These are phyloP conservation scores for Gremmenia infestans DNA, from an alignment of 2,329 filamentous ascomycete species.

Conservation along the genomic window DNA sequence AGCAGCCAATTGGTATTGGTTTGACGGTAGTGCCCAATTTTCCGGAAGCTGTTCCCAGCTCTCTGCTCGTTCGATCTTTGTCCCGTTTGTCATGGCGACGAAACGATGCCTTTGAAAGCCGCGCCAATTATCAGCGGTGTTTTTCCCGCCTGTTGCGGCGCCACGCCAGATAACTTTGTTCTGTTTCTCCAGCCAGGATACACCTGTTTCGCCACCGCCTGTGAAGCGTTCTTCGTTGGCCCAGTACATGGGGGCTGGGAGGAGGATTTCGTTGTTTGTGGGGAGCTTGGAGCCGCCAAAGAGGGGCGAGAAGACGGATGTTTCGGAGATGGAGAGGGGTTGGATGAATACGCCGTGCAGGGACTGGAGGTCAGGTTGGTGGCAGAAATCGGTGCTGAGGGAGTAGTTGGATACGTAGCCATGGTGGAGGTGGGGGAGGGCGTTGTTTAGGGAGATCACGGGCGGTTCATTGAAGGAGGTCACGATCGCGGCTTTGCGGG, in stretches of 20 bases:
- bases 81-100: conserved; percentile 48
- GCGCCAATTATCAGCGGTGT: conserved; percentile 43
- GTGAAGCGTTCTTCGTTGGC: conserved; percentile 52
- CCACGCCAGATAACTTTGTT: conserved; percentile 57
- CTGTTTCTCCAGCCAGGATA: conserved; percentile 51
- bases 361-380: conserved; percentile 51
- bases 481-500: conserved; percentile 43
- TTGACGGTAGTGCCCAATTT: conserved; percentile 50
- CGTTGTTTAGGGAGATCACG: conserved; percentile 43
- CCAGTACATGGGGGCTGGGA: conserved; percentile 60
- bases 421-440: conserved; percentile 34
- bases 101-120: conserved; percentile 53
- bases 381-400: conserved; percentile 42
- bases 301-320: conserved; percentile 50
- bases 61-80: conserved; percentile 28
- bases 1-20: conserved; percentile 41
- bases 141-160: conserved; percentile 54
- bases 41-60: conserved; percentile 33
- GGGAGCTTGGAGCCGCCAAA: conserved; percentile 57
- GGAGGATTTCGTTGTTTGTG: conserved; percentile 58
- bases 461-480: conserved; percentile 40
- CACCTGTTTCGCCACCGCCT: conserved; percentile 48
- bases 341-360: conserved; percentile 49
- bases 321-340: conserved; percentile 44
- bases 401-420: conserved; percentile 35